These are phyloP conservation scores for Venturia oleaginea DNA, from an alignment of 2,329 filamentous ascomycete genomes.

Conservation along the genomic window DNA sequence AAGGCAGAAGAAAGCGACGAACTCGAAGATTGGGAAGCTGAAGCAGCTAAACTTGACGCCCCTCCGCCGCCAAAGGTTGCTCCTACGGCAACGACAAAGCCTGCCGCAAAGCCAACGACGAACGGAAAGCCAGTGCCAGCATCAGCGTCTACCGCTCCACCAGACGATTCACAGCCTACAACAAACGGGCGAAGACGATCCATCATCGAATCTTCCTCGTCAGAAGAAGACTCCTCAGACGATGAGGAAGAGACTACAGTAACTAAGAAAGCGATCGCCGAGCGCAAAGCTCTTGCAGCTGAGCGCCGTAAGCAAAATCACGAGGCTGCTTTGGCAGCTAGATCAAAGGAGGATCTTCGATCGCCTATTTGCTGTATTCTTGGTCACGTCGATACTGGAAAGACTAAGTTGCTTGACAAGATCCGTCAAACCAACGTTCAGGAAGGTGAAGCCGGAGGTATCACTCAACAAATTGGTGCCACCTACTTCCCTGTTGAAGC, in stretches of 20 bases:
- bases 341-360: constrained; percentile 87
- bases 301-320: constrained; percentile 83
- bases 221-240: constrained; percentile 39
- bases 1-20: constrained; percentile 55
- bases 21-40: constrained; percentile 76
- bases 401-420: constrained; percentile 98
- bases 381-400: constrained; percentile 98
- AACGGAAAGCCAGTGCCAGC: constrained; percentile 20
- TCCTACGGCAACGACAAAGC: constrained; percentile 89
- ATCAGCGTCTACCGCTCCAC: constrained; percentile 15
- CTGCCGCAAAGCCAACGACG: constrained; percentile 39
- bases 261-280: constrained; percentile 60
- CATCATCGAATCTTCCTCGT: constrained; percentile 34
- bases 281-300: constrained; percentile 79
- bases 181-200: constrained; percentile 27
- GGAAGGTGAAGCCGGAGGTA: constrained; percentile 97
- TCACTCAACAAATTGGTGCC: constrained; percentile 98
- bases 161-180: constrained; percentile 10
- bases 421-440: constrained; percentile 98
- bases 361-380: constrained; percentile 99
- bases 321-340: constrained; percentile 81
- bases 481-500: constrained; percentile 98
- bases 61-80: constrained; percentile 59
- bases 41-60: constrained; percentile 46
- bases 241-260: constrained; percentile 67